Base-by-base conservation (phyloP, 306 rosid genomes). In the Prosopis cineraria region DNA sequence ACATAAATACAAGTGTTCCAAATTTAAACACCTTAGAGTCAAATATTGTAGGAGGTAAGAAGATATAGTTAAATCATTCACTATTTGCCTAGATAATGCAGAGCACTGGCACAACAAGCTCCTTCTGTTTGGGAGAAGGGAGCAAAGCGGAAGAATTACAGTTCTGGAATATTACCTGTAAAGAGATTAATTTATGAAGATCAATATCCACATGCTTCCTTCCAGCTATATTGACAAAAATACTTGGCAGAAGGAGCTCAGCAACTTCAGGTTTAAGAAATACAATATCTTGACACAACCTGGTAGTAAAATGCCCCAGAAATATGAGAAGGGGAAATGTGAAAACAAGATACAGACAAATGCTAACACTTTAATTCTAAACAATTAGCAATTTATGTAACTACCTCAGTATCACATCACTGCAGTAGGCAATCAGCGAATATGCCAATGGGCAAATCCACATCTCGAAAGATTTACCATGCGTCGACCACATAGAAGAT, bases 401-500 rank as follows among this genome's bases (percentile, higher is more conserved):
- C 74, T 87, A 94, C 98, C 98, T 91, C 66, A 92, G 84, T 78
- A 87, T 89, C 76, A 89, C 91, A 80, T 94, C 98, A 82, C 73
- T 81, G 80, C 96, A 91, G 78, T 84, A 73, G 79, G 89, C 89
- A 81, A 85, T 81, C 53, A 94, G 91, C 22, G 93, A 79, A 86
- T 86, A 85, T 60, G 87, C 93, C 85, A 94, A 88, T 2, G 90
- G 91, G 77, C 98, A 94, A 67, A 94, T 87, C 98, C 98, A 94
- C 77, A 45, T 82, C 81, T 90, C 93, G 70, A 91, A 94, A 60
- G 90, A 84, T 87, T 94, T 94, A 80, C 88, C 84, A 76, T 43
- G 80, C 62, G 98, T 94, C 71, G 20, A 76, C 98, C 98, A 94
- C 50, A 85, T 76, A 20, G 81, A 72, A 74, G 97, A 87, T 47